A percentile compares a stretch with the other conserved stretches of the same genome.
phyloP scores from a whole-genome alignment of 1,284 basidiomycete genomes.

The Mycosarcoma maydis region DNA sequence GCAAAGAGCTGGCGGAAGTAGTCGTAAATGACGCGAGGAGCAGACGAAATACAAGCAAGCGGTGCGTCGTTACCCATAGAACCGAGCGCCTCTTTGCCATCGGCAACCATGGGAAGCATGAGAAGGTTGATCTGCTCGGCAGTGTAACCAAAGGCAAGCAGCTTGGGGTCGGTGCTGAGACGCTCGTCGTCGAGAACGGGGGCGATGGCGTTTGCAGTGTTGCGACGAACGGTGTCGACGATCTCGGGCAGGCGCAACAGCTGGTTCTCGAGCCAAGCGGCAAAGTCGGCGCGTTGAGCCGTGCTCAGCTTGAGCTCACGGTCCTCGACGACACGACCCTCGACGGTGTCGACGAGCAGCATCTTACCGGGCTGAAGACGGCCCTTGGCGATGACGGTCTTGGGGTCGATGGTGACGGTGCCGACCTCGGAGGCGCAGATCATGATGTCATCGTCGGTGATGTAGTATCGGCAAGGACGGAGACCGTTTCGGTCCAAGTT shows the following conservation, averaged over 20 bases:
- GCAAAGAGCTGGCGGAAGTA: constrained; percentile 66
- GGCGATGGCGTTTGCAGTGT: constrained; percentile 44
- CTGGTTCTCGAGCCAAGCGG: constrained; percentile 65
- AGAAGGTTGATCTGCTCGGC: constrained; percentile 62
- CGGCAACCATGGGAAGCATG: constrained; percentile 63
- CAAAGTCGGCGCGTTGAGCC: constrained; percentile 63
- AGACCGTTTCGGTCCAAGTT: constrained; percentile 66
- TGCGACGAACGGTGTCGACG: constrained; percentile 51
- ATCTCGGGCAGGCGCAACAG: constrained; percentile 58
- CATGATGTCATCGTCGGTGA: constrained; percentile 66
- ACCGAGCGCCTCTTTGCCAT: constrained; percentile 64
- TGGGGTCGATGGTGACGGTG: constrained; percentile 61
- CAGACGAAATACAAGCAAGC: constrained; percentile 60
- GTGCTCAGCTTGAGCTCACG: constrained; percentile 64
- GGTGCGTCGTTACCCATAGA: constrained; percentile 66
- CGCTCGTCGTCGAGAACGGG: constrained; percentile 53
- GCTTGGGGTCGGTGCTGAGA: constrained; percentile 62
- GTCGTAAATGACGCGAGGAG: constrained; percentile 63
- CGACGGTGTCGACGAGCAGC: constrained; percentile 65
- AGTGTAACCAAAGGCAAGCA: constrained; percentile 64
- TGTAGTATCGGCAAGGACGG: constrained; percentile 65
- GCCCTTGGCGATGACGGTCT: constrained; percentile 61
- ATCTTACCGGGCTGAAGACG: constrained; percentile 65
- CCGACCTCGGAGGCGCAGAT: constrained; percentile 66
- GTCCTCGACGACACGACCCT: constrained; percentile 65